A percentile compares a stretch with the other conserved stretches of the same genome.
phyloP scores from a whole-genome alignment of 176 grass and related monocot species.

The Rhipidocladum racemiflorum region DNA sequence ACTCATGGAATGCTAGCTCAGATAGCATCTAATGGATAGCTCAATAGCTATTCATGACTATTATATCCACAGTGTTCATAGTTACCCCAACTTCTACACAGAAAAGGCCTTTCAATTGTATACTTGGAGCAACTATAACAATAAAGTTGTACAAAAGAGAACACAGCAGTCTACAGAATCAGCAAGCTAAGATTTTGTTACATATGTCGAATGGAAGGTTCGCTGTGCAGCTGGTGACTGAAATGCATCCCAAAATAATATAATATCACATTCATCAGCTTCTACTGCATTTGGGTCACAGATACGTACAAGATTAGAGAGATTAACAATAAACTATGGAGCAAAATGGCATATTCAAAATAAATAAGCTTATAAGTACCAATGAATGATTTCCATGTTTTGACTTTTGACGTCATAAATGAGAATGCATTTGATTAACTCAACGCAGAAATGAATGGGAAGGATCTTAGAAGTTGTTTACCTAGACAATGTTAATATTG shows the following conservation, averaged over 20 bases:
- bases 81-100: neutral
- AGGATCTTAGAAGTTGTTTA: constrained; percentile 35
- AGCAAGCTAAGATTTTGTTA: neutral
- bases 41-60: neutral
- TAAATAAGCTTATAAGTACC: neutral
- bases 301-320: neutral
- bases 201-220: neutral
- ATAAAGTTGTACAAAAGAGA: neutral
- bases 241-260: neutral
- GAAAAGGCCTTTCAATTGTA: neutral
- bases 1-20: neutral
- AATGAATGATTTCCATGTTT: neutral
- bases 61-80: neutral
- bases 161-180: neutral
- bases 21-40: neutral
- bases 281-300: neutral
- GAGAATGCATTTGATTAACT: neutral
- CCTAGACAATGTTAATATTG: constrained; percentile 84
- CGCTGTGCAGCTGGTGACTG: neutral
- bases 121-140: constrained; percentile 5
- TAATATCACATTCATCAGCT: neutral
- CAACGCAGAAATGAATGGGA: constrained; percentile 1
- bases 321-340: neutral
- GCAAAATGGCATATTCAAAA: neutral
- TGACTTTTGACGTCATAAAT: constrained; percentile 8